Conservation (phyloP, 345 rosid genomes). For the Rhizophora mangle region DNA sequence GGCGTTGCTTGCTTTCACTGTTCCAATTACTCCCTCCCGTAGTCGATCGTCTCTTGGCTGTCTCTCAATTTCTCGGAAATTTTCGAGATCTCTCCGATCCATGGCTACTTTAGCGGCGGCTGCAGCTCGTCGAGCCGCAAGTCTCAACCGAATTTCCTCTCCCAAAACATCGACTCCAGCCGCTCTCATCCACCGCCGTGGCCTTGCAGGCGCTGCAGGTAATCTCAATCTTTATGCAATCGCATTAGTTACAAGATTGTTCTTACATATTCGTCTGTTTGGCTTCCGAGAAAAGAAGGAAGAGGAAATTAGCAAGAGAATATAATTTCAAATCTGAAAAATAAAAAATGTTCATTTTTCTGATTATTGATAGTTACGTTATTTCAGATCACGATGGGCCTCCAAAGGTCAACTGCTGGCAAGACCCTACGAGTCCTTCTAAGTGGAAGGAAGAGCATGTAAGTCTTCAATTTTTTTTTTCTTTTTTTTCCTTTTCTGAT, state of each 20-base stretch:
- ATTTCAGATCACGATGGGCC: conserved; percentile 38
- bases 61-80: neutral
- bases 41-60: too few species aligned
- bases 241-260: too few species aligned
- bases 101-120: conserved; percentile 54
- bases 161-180: conserved; percentile 25
- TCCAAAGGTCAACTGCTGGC: conserved; percentile 36
- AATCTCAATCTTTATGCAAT: neutral
- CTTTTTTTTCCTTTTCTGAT: too few species aligned
- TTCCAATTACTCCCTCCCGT: too few species aligned
- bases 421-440: conserved; percentile 37
- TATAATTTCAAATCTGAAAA: too few species aligned
- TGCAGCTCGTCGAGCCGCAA: conserved; percentile 46
- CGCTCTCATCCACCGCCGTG: conserved; percentile 59
- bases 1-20: too few species aligned
- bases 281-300: too few species aligned
- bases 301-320: too few species aligned
- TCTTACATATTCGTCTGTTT: too few species aligned
- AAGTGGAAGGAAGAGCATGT: conserved; percentile 52
- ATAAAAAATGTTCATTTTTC: too few species aligned
- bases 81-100: conserved; percentile 1
- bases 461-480: neutral
- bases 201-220: conserved; percentile 87
- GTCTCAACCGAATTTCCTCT: conserved; percentile 34
- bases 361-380: too few species aligned